These are phyloP conservation scores for Starmerella gropengiesseri DNA, from an alignment of 805 yeast genomes.

Conservation along the genomic window DNA sequence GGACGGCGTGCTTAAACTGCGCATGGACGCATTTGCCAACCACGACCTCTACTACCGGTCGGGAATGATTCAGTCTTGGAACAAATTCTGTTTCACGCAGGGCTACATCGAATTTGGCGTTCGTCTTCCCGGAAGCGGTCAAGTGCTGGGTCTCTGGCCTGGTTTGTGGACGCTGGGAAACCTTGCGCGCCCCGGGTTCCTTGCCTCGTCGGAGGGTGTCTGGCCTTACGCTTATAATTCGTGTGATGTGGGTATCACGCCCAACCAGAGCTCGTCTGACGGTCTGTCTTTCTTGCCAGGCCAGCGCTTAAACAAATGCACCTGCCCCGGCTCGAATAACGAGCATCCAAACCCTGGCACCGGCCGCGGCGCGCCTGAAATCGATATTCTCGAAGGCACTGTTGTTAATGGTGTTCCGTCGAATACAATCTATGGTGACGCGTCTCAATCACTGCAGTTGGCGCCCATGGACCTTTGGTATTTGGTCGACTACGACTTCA, in stretches of 20 bases:
- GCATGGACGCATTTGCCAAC: constrained; percentile 72
- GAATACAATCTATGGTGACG: constrained; percentile 31
- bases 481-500: constrained; percentile 71
- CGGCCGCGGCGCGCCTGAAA: constrained; percentile 95
- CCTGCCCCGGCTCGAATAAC: constrained; percentile 52
- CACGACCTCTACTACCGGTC: constrained; percentile 75
- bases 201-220: constrained; percentile 79
- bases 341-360: constrained; percentile 80
- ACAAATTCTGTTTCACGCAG: constrained; percentile 76
- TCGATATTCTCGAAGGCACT: constrained; percentile 84
- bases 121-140: constrained; percentile 67
- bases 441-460: constrained; percentile 83
- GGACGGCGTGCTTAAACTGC: constrained; percentile 56
- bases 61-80: constrained; percentile 91
- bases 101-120: constrained; percentile 72
- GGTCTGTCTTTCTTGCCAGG: constrained; percentile 84
- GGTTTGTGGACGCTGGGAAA: constrained; percentile 95
- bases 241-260: constrained; percentile 91
- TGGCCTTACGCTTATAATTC: constrained; percentile 88
- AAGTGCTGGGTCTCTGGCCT: constrained; percentile 83
- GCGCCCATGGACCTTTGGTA: constrained; percentile 96
- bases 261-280: constrained; percentile 82
- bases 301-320: constrained; percentile 64
- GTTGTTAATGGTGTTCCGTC: constrained; percentile 32
- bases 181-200: constrained; percentile 81